Base-by-base conservation (phyloP, 2,329 filamentous ascomycete species). In the Tolypocladium nubicola region DNA sequence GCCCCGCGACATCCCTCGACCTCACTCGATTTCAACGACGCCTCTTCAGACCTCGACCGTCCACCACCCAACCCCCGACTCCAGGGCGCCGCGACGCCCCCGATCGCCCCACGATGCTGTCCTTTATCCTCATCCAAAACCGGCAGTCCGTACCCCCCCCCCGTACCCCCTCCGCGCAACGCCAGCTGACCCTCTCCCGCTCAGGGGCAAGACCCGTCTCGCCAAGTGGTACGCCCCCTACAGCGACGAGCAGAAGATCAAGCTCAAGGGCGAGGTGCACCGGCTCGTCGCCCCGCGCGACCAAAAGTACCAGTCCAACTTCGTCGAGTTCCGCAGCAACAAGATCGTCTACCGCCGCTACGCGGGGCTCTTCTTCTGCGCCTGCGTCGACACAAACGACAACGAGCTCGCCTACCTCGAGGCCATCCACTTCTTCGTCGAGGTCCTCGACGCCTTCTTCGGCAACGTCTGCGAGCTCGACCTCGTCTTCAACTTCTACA, bases 141-240 rank as follows among this genome's bases (percentile, higher is more conserved):
- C 84, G 90, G 65, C 90, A 96, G 89, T 93, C 73, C 56, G 71
- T 63, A 16, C 6, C 33, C 10, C 26, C 33, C 10, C 26, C 53
- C 54, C 33, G 23, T 26, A 26, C 23, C 52, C 39, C 4, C 16
- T 4, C 41, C 3, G 1, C 10, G 16, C 10, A 26, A 53, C 45
- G 56, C 56, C 57, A 19, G 57, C 47, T 57, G 39, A 58, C 59
- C 56, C 47, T 57, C 35, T 59, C 35, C 7, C 14, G 2, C 8
- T 10, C 63, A 97, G 93, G 82, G 94, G 94, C 76, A 99, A 99
- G 79, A 99, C 94, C 66, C 89, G 94, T 66, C 83, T 99, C 63
- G 94, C 94, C 63, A 99, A 99, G 78, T 99, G 93, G 93, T 99
- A 99, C 79, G 90, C 89, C 64, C 93, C 94, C 61, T 99, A 97